Evolutionary conservation across 768 basidiomycete genomes (phyloP).

Genomic region (Coprinopsis sp.): DNA sequence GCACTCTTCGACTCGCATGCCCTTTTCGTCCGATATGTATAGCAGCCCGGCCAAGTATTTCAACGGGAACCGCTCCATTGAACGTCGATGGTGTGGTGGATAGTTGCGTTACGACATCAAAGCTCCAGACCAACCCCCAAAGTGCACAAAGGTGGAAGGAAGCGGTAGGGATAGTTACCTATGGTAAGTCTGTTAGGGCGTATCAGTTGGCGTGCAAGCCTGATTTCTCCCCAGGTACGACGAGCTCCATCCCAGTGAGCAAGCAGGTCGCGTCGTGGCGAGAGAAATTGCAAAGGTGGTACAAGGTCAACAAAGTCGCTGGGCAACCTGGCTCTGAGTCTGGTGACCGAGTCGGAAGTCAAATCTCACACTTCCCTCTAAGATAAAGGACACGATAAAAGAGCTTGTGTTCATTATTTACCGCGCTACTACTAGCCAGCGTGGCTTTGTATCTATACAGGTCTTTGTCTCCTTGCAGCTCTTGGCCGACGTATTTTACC

Average conservation of each 20-base stretch:
- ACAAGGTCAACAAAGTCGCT: slow-evolving; percentile 37
- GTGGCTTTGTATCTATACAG: no score
- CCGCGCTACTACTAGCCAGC: no score
- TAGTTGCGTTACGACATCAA: slow-evolving; percentile 42
- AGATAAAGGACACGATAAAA: no score
- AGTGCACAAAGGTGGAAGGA: slow-evolving; percentile 36
- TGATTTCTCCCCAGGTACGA: slow-evolving; percentile 37
- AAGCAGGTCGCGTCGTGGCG: slow-evolving; percentile 50
- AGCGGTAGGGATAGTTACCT: slow-evolving; percentile 53
- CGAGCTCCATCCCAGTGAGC: slow-evolving; percentile 59
- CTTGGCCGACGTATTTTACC: no score
- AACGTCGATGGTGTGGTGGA: slow-evolving; percentile 52
- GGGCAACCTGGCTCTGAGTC: slow-evolving; percentile 50
- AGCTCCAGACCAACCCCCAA: slow-evolving; percentile 19
- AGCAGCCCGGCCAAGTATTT: slow-evolving; percentile 46
- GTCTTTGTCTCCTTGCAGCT: no score
- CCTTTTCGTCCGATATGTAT: slow-evolving; percentile 57
- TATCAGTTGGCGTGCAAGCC: slow-evolving; percentile 1
- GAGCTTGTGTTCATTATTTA: no score
- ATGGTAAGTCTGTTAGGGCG: slow-evolving; percentile 37
- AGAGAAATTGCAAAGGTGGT: slow-evolving; percentile 46
- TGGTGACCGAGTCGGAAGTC: slow-evolving; percentile 14
- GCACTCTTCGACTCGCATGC: slow-evolving; percentile 59
- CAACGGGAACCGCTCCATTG: slow-evolving; percentile 58
- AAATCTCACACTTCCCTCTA: background rate